Evolutionary conservation across 2,329 filamentous ascomycete species (phyloP).

Genomic region (Nannizziopsis arthrosporioides): DNA sequence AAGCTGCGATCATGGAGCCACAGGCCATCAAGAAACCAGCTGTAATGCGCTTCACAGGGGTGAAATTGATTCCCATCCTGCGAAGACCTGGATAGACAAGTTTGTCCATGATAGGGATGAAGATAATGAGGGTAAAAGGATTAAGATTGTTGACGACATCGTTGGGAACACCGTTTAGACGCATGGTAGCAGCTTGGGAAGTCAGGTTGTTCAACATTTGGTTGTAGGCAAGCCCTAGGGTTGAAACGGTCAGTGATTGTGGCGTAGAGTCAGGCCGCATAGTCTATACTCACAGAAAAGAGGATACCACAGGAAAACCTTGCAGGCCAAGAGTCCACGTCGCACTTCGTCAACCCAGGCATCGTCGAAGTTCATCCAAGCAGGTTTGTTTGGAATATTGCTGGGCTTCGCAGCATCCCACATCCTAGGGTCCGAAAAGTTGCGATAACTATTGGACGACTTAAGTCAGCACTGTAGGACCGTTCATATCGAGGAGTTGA

Average conservation of each 20-base stretch:
- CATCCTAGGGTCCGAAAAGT: slow-evolving; percentile 47
- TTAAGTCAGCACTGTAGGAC: neutral
- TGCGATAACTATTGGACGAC: slow-evolving; percentile 19
- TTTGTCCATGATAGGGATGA: slow-evolving; percentile 44
- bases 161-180: slow-evolving; percentile 43
- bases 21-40: slow-evolving; percentile 40
- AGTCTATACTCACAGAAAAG: slow-evolving; percentile 31
- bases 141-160: slow-evolving; percentile 46
- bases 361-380: slow-evolving; percentile 74
- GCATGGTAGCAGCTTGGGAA: slow-evolving; percentile 45
- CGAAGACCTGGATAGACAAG: slow-evolving; percentile 43
- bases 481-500: neutral
- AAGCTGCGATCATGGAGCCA: slow-evolving; percentile 39
- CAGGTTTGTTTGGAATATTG: slow-evolving; percentile 47
- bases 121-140: slow-evolving; percentile 42
- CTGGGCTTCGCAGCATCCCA: slow-evolving; percentile 62
- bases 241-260: slow-evolving; percentile 11
- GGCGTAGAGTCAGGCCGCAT: neutral
- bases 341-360: slow-evolving; percentile 69
- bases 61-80: slow-evolving; percentile 39
- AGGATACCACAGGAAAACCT: slow-evolving; percentile 54
- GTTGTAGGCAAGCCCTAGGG: slow-evolving; percentile 38
- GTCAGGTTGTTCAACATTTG: slow-evolving; percentile 46
- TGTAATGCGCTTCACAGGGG: slow-evolving; percentile 44
- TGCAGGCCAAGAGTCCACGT: slow-evolving; percentile 57